Conservation (phyloP, 2,329 filamentous ascomycete species). For the Aureobasidium sp. region DNA sequence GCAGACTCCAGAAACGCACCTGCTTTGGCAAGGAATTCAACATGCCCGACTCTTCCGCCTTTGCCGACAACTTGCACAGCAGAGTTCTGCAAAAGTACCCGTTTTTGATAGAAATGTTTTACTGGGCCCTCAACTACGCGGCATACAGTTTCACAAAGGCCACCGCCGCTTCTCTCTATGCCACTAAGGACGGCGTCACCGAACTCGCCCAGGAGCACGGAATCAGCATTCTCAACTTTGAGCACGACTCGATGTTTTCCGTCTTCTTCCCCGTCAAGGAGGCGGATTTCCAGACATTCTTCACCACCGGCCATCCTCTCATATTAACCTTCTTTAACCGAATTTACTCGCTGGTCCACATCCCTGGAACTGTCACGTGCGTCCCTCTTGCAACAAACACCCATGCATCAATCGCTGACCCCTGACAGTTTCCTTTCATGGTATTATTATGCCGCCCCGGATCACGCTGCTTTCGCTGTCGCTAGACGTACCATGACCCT, state of each 20-base stretch:
- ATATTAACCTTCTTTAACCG: constrained; percentile 49
- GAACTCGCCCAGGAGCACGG: constrained; percentile 48
- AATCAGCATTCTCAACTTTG: constrained; percentile 44
- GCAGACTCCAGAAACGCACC: constrained; percentile 35
- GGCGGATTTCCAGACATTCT: constrained; percentile 47
- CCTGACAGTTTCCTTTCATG: constrained; percentile 46
- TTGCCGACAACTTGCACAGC: constrained; percentile 50
- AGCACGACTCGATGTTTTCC: constrained; percentile 41
- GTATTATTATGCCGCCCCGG: constrained; percentile 51
- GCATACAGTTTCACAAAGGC: constrained; percentile 52
- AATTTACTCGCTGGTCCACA: constrained; percentile 52
- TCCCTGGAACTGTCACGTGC: constrained; percentile 51
- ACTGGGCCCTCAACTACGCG: constrained; percentile 58
- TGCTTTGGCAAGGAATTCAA: constrained; percentile 36
- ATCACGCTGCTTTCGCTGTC: constrained; percentile 33
- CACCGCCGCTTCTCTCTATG: constrained; percentile 41
- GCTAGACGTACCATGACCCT: constrained; percentile 36
- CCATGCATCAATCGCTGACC: not conserved
- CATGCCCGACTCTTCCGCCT: constrained; percentile 54
- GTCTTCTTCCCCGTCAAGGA: constrained; percentile 47
- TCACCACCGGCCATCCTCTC: constrained; percentile 44
- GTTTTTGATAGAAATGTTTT: constrained; percentile 65
- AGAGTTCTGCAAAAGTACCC: constrained; percentile 58
- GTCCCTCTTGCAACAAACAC: constrained; percentile 15
- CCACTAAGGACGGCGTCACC: constrained; percentile 46